Evolutionary conservation across 768 basidiomycete genomes (phyloP).

Genomic region (Russula dissimulans): DNA sequence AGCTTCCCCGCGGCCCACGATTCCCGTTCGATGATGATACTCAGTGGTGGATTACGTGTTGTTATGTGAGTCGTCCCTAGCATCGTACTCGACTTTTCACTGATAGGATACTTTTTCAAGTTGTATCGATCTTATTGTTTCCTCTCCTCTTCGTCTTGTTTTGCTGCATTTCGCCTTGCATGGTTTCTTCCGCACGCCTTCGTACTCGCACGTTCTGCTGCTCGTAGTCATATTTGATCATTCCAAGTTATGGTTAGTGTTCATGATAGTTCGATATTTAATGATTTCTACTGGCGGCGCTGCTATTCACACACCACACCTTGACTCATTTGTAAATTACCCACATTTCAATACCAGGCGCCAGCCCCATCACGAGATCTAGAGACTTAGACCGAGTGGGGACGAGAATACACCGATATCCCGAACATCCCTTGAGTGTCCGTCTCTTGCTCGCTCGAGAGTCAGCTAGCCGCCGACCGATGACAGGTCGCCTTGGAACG

Average conservation of each 20-base stretch:
- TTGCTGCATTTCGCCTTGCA: background rate
- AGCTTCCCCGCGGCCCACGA: background rate
- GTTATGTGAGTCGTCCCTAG: conserved; percentile 5
- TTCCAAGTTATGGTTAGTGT: background rate
- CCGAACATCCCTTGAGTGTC: too few relatives aligned
- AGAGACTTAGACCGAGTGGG: too few relatives aligned
- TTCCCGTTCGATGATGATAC: conserved; percentile 11
- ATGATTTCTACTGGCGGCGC: background rate
- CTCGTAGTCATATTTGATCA: conserved; percentile 1
- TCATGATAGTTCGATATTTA: conserved; percentile 7
- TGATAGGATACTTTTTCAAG: background rate
- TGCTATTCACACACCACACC: background rate
- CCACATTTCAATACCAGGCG: background rate
- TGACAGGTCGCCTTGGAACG: background rate
- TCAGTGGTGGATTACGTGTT: background rate
- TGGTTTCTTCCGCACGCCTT: background rate
- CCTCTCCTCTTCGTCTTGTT: background rate
- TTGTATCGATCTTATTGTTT: background rate
- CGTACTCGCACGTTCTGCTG: background rate
- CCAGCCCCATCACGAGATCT: background rate
- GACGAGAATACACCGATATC: too few relatives aligned
- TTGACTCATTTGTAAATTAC: background rate
- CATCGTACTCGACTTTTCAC: background rate
- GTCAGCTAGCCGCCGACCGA: background rate
- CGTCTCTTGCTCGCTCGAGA: too few relatives aligned